Evolutionary conservation across 2,329 filamentous ascomycete species (phyloP), one percentile per base, ranked within the genome.

Genomic region (Colletotrichum siamense): DNA sequence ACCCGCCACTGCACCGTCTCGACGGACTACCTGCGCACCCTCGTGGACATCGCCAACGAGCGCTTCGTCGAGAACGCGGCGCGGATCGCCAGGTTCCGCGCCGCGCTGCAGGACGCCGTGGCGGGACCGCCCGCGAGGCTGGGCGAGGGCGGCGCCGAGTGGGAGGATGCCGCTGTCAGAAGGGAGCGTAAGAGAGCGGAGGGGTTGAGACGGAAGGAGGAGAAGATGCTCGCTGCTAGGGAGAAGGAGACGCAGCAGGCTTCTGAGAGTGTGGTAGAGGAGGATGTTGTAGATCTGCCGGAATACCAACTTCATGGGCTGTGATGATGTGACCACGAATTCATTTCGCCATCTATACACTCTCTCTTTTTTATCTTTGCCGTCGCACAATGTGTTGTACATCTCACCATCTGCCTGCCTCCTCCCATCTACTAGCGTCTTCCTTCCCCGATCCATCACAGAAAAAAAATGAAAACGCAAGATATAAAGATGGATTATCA

Each of bases 21-120:
- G 3, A 89, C 93, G 39, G 86, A 87, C 10, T 96, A 97, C 81
- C 88, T 98, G 7, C 85, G 86, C 57, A 91, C 90, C 74, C 87
- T 98, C 16, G 85, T 96, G 15, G 84, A 86, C 5, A 90, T 98
- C 72, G 92, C 94, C 9, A 96, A 97, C 81, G 91, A 95, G 82
- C 89, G 94, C 66, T 96, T 97, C 81, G 85, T 81, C 10, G 92
- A 94, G 82, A 97, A 96, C 79, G 84, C 85, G 24, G 92, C 91
- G 79, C 89, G 94, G 62, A 95, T 94, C 77, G 88, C 88, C 64
- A 88, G 94, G 57, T 95, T 96, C 79, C 87, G 89, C 61, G 78
- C 81, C 3, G 88, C 90, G 8, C 84, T 95, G 57, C 79, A 82
- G 71, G 82, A 82, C 13, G 83, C 84, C 62, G 78, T 84, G 16